Evolutionary conservation across 176 grass and related monocot species (phyloP).

Genomic region (Cocos nucifera): DNA sequence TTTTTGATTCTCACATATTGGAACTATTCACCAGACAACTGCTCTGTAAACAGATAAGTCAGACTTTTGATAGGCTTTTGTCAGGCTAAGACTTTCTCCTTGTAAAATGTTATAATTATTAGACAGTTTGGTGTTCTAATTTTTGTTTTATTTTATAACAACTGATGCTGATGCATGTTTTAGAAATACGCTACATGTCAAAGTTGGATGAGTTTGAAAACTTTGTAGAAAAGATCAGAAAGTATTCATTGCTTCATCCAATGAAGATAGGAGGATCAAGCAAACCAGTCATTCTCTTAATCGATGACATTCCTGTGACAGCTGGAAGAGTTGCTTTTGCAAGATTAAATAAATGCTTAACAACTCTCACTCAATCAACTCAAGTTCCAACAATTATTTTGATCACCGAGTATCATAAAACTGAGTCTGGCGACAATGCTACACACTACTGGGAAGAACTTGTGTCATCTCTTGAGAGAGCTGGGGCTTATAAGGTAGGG

Average conservation of each 20-base stretch:
- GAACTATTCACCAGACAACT: slow-evolving; percentile 11
- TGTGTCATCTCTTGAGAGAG: slow-evolving; percentile 59
- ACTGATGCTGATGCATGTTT: slow-evolving; percentile 7
- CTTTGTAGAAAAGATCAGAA: slow-evolving; percentile 79
- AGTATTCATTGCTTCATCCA: slow-evolving; percentile 64
- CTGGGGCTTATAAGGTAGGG: slow-evolving; percentile 80
- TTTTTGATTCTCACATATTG: slow-evolving; percentile 15
- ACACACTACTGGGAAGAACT: slow-evolving; percentile 57
- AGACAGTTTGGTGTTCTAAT: too few relatives aligned
- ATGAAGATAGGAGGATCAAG: slow-evolving; percentile 31
- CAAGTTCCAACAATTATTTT: slow-evolving; percentile 78
- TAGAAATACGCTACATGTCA: slow-evolving; percentile 71
- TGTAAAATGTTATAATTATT: too few relatives aligned
- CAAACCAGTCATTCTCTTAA: slow-evolving; percentile 59
- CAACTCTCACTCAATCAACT: slow-evolving; percentile 47
- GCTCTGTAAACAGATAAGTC: neutral
- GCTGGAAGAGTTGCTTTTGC: slow-evolving; percentile 61
- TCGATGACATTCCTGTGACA: slow-evolving; percentile 85
- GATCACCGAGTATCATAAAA: slow-evolving; percentile 71
- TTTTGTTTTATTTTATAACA: too few relatives aligned
- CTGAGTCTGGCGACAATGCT: slow-evolving; percentile 40
- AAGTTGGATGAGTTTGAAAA: slow-evolving; percentile 96
- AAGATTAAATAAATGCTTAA: slow-evolving; percentile 78
- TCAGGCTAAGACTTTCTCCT: too few relatives aligned
- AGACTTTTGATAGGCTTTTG: neutral